These are phyloP conservation scores for Avena sativa DNA, from an alignment of 176 grass and related monocot genomes.

Conservation along the genomic window DNA sequence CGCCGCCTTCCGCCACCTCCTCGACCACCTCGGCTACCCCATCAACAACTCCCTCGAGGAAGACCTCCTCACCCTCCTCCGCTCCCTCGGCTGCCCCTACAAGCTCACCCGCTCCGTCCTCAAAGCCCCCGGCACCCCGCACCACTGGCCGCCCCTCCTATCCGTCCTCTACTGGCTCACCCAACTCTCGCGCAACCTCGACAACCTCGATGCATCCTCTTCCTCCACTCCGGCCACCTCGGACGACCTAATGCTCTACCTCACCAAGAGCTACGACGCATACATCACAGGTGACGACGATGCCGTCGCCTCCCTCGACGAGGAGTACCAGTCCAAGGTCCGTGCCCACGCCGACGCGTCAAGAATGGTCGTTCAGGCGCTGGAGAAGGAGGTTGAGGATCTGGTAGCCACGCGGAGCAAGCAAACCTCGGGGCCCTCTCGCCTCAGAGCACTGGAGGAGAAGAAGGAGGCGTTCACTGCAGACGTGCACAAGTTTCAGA, in stretches of 20 bases:
- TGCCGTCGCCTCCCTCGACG: constrained; percentile 57
- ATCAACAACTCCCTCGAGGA: constrained; percentile 47
- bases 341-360: neutral
- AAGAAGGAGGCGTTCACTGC: constrained; percentile 51
- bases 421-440: constrained; percentile 54
- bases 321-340: constrained; percentile 62
- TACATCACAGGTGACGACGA: constrained; percentile 68
- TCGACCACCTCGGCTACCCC: constrained; percentile 34
- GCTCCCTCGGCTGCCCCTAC: constrained; percentile 53
- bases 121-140: constrained; percentile 78
- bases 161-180: constrained; percentile 84
- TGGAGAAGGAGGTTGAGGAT: constrained; percentile 64
- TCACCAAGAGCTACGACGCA: constrained; percentile 55
- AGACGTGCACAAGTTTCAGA: constrained; percentile 76
- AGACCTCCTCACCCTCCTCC: constrained; percentile 59
- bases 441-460: constrained; percentile 43
- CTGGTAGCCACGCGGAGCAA: constrained; percentile 48
- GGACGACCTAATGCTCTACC: constrained; percentile 59
- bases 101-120: constrained; percentile 78
- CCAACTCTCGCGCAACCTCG: constrained; percentile 36
- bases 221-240: neutral
- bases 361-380: neutral
- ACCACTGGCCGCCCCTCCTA: constrained; percentile 75
- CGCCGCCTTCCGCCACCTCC: constrained; percentile 60
- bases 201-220: neutral